These are phyloP conservation scores for Fusarium sambucinum DNA, from an alignment of 2,329 filamentous ascomycete species.

Conservation along the genomic window DNA sequence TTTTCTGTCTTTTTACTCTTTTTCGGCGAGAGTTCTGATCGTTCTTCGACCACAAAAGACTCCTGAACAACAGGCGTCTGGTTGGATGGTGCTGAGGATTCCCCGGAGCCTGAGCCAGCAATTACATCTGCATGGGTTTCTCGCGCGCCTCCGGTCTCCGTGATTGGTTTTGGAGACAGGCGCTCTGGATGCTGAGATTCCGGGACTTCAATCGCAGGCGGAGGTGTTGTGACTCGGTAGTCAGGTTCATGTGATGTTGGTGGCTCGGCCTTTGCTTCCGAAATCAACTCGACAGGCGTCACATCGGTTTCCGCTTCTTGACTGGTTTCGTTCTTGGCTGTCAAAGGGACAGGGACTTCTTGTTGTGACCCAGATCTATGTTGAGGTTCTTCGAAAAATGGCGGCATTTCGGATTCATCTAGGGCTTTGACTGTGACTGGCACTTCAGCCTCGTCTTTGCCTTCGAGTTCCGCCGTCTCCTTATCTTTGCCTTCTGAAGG, in stretches of 20 bases:
- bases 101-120: not conserved
- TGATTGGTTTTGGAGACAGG: not conserved
- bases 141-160: not conserved
- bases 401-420: not conserved
- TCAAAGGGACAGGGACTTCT: not conserved
- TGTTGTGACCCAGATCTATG: not conserved
- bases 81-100: not conserved
- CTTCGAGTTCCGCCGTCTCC: not conserved
- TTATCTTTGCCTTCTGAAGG: slow-evolving; percentile 18
- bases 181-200: not conserved
- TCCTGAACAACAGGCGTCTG: not conserved
- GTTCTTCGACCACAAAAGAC: not conserved
- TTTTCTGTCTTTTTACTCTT: slow-evolving; percentile 24
- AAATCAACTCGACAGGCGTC: not conserved
- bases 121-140: not conserved
- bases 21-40: slow-evolving; percentile 7
- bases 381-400: not conserved
- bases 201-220: not conserved
- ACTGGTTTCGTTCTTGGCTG: not conserved
- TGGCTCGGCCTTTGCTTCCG: not conserved
- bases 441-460: not conserved
- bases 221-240: not conserved
- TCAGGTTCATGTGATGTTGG: not conserved
- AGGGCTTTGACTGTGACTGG: not conserved
- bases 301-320: not conserved